Base-by-base conservation (phyloP, 78 protist species). In the Anaeramoeba ignava region DNA sequence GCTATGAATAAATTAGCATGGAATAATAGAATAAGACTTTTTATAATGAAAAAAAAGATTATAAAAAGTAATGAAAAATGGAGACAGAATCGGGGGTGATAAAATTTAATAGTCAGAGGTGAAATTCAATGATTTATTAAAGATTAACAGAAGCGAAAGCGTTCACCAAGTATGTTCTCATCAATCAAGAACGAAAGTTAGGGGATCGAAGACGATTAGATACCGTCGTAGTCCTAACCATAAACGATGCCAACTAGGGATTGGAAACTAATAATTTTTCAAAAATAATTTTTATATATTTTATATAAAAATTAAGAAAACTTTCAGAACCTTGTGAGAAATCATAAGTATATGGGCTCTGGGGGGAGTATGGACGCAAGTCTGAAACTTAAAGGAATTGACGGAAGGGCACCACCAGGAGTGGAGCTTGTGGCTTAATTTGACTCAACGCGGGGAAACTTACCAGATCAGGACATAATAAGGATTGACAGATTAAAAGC, bases 131-230 rank as follows among this genome's bases (percentile, higher is more conserved):
- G 95, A 92, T 88, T 84, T 41, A 41, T 78, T 86, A 83, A 93
- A 90, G 95, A 93, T 84, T 81, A 83, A 88, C 95, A 78, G 40
- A 78, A 88, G 95, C 95, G 94, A 92, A 93, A 92, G 95, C 95
- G 87, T 91, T 88, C 88, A 91, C 88, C 95, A 93, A 90, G 91
- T 88, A 92, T 88, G 92, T 89, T 91, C 88, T 90, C 95, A 85
- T 87, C 88, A 78, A 90, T 93, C 92, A 93, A 92, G 94, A 90
- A 93, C 94, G 95, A 91, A 91, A 93, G 95, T 91, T 91, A 88
- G 93, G 95, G 94, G 94, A 93, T 89, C 93, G 90, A 92, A 92
- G 95, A 92, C 87, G 94, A 92, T 92, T 88, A 92, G 95, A 92
- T 89, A 92, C 95, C 94, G 95, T 92, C 94, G 93, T 92, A 92